Percentiles rank a stretch among this genome's conserved stretches.
phyloP scores from a whole-genome alignment of 1,139 yeast genomes.

The Petasospora fabianii region DNA sequence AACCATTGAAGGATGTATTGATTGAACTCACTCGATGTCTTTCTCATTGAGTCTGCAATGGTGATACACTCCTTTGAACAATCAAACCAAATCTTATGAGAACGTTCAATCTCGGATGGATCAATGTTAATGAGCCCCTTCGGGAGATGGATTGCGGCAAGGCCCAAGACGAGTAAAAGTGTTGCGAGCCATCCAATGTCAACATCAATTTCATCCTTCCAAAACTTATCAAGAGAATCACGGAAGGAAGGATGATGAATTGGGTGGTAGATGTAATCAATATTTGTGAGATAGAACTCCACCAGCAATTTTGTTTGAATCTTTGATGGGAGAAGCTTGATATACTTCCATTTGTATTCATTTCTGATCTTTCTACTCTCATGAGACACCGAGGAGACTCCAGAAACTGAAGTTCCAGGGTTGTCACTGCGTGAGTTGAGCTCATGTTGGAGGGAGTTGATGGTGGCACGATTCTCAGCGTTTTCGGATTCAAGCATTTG shows the following conservation, averaged over 20 bases:
- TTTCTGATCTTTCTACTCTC: slow-evolving; percentile 1
- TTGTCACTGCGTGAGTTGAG: neutral
- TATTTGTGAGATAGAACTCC: slow-evolving; percentile 27
- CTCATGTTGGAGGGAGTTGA: slow-evolving; percentile 11
- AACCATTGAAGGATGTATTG: slow-evolving; percentile 28
- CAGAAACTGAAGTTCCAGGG: neutral
- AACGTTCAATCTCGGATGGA: slow-evolving; percentile 25
- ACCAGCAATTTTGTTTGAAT: slow-evolving; percentile 23
- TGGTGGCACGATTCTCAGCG: slow-evolving; percentile 8
- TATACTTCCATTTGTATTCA: slow-evolving; percentile 15
- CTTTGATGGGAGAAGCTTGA: slow-evolving; percentile 23
- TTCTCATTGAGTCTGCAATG: slow-evolving; percentile 22
- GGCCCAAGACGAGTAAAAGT: slow-evolving; percentile 28
- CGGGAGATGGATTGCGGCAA: slow-evolving; percentile 29
- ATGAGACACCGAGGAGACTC: neutral
- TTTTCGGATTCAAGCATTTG: slow-evolving; percentile 20
- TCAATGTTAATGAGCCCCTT: slow-evolving; percentile 26
- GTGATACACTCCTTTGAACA: slow-evolving; percentile 27
- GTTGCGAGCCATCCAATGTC: slow-evolving; percentile 29
- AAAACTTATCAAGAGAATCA: slow-evolving; percentile 22
- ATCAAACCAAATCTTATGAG: slow-evolving; percentile 28
- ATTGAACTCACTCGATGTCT: slow-evolving; percentile 18
- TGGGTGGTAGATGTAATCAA: slow-evolving; percentile 31
- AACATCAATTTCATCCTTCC: slow-evolving; percentile 21
- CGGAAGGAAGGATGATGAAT: slow-evolving; percentile 29